Evolutionary conservation across 768 basidiomycete species (phyloP).

Genomic region (Suillus luteus): DNA sequence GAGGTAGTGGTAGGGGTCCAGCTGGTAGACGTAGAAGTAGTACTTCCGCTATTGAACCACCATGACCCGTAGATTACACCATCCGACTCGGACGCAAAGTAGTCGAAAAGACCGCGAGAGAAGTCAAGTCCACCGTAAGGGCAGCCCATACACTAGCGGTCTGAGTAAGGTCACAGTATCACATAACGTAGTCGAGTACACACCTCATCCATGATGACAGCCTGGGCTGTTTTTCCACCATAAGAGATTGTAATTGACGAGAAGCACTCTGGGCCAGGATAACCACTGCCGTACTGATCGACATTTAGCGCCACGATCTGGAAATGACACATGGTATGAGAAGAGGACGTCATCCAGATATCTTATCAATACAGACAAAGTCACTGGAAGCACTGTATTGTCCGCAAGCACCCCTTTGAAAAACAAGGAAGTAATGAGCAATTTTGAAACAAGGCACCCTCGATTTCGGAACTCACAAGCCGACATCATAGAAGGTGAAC

Average conservation of each 20-base stretch:
- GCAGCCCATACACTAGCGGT: conserved; percentile 63
- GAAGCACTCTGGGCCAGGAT: conserved; percentile 68
- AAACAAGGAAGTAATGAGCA: conserved; percentile 12
- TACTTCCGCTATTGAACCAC: conserved; percentile 49
- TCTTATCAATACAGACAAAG: conserved; percentile 40
- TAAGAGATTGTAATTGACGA: conserved; percentile 60
- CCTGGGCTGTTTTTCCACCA: conserved; percentile 58
- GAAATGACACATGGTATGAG: conserved; percentile 3
- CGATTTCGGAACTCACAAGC: conserved; percentile 42
- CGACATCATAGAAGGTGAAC: conserved; percentile 60
- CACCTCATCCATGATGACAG: conserved; percentile 67
- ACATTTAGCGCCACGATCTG: conserved; percentile 58
- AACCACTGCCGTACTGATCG: conserved; percentile 57
- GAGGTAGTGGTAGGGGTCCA: conserved; percentile 28
- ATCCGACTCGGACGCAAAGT: conserved; percentile 47
- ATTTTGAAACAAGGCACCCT: conserved; percentile 15
- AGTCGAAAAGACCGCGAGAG: conserved; percentile 62
- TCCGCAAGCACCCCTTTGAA: conserved; percentile 59
- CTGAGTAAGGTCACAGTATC: conserved; percentile 11
- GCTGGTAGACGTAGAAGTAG: conserved; percentile 19
- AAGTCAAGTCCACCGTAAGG: conserved; percentile 69
- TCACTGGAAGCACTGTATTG: conserved; percentile 39
- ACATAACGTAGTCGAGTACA: conserved; percentile 7
- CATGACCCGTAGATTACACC: conserved; percentile 68
- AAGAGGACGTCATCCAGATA: neutral